Evolutionary conservation across 2,329 filamentous ascomycete species (phyloP), one percentile per base, ranked within the genome.

Genomic region (Fusarium sp.): DNA sequence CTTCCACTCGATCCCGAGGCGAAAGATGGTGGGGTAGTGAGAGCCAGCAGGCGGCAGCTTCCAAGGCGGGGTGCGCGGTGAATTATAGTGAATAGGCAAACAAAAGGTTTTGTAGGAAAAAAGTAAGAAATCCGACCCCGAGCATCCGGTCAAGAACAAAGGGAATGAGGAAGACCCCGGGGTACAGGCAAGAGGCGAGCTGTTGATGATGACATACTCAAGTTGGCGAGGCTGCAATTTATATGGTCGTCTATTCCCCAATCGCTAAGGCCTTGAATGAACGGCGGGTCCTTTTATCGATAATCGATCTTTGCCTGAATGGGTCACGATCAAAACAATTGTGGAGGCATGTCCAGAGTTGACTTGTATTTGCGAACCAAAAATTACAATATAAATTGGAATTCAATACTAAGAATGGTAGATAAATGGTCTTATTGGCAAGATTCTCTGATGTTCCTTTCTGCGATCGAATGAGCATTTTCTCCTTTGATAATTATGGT

Each of bases 221-320:
- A 69, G 60, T 65, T 72, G 63, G 41, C 62, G 47, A 75, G 72
- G 70, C 66, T 70, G 50, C 56, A 69, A 70, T 75, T 75, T 75
- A 73, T 75, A 73, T 75, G 59, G 62, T 49, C 53, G 59, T 61
- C 59, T 53, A 42, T 21, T 55, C 69, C 57, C 54, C 34, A 37
- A 59, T 62, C 47, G 21, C 45, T 59, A 25, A 34, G 30, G 18
- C 12, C 54, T 63, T 63, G 41, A 55, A 66, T 46, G 59, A 70
- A 59, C 69, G 59, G 56, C 69, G 43, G 61, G 46, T 51, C 37
- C 11, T 18, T 16, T 69, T 75, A 74, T 72, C 71, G 72, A 72
- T 74, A 69, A 46, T 32, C n/a, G 8, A 11, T 23, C 20, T 46
- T n/a, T 28, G 16, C 46, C 43, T 54, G 63, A 72, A 69, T 73